Conservation (phyloP, 1,284 basidiomycete species). For the Trichosporon sp. region DNA sequence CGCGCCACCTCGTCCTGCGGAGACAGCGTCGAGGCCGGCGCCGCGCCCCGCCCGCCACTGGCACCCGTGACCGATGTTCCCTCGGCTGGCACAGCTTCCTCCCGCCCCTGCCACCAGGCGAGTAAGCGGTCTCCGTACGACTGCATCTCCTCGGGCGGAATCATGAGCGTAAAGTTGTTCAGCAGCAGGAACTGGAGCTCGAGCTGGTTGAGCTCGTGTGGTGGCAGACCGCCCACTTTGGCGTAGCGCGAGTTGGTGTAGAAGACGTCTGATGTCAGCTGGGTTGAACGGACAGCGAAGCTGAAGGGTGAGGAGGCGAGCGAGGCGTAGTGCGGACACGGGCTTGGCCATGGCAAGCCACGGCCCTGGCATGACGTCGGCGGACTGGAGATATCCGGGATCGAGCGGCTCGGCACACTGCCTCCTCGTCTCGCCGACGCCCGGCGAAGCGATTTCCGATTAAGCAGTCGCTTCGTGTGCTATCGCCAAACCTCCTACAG, state of each 20-base stretch:
- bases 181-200: constrained; percentile 94
- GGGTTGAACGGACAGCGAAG: too few species aligned
- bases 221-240: constrained; percentile 93
- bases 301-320: too few species aligned
- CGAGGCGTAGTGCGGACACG: too few species aligned
- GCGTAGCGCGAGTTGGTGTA: constrained; percentile 99
- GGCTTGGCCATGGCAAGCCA: too few species aligned
- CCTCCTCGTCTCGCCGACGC: too few species aligned
- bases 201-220: constrained; percentile 90
- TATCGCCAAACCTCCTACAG: too few species aligned
- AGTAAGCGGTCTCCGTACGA: constrained; percentile 83
- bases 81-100: constrained; percentile 12
- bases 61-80: background rate
- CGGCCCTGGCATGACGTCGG: too few species aligned
- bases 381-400: too few species aligned
- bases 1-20: background rate
- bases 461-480: too few species aligned
- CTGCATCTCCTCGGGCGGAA: constrained; percentile 87
- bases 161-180: constrained; percentile 88
- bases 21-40: background rate
- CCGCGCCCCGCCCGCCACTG: constrained; percentile 3
- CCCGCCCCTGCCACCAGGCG: constrained; percentile 49
- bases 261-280: constrained; percentile 93
- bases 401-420: too few species aligned
- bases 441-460: too few species aligned